phyloP scores from a whole-genome alignment of 345 rosid genomes.

The Eucalyptus viminalis region DNA sequence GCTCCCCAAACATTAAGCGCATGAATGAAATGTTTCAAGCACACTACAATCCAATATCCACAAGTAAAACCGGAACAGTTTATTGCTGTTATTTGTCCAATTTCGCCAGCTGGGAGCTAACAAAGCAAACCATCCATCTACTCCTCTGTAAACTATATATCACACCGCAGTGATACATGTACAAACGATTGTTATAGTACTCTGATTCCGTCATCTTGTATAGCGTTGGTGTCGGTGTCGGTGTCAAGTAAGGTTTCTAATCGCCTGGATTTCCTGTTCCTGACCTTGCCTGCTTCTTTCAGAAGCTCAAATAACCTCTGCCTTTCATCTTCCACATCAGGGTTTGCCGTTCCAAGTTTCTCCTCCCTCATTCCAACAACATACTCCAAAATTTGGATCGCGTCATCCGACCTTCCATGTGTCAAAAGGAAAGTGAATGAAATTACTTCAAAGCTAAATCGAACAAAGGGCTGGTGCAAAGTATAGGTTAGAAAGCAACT shows the following conservation, averaged over 20 bases:
- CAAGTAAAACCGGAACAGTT: not conserved
- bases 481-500: not conserved
- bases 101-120: not conserved
- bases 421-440: not conserved
- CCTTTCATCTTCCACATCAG: conserved; percentile 81
- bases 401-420: conserved; percentile 61
- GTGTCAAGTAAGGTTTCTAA: conserved; percentile 60
- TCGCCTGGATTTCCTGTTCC: conserved; percentile 63
- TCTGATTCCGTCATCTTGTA: conserved; percentile 12
- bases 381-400: conserved; percentile 74
- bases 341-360: conserved; percentile 95
- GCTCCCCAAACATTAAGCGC: not conserved
- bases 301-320: conserved; percentile 57
- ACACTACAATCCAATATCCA: not conserved
- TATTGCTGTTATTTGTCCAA: not conserved
- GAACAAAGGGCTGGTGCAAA: not conserved
- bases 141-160: not conserved
- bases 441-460: not conserved
- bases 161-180: conserved; percentile 4
- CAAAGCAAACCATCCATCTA: conserved; percentile 2
- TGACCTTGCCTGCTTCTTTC: conserved; percentile 81
- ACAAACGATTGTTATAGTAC: conserved; percentile 3
- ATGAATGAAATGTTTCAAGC: not conserved
- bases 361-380: conserved; percentile 90
- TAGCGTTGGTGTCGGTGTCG: conserved; percentile 11